These are phyloP conservation scores for Vinca major DNA, from an alignment of 305 asterid genomes.

Conservation along the genomic window DNA sequence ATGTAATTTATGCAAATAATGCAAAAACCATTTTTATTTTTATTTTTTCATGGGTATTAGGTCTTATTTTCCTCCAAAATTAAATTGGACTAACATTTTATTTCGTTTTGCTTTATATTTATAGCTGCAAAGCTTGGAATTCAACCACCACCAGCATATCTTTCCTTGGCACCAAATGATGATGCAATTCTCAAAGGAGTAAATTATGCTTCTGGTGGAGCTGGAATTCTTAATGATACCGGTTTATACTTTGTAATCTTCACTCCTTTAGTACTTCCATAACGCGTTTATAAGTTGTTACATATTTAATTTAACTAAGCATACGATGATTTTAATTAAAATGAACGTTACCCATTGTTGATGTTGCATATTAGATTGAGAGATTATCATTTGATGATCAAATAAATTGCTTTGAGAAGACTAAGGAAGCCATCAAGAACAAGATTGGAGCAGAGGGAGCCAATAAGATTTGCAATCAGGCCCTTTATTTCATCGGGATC, in stretches of 20 bases:
- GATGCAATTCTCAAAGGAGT: slow-evolving; percentile 63
- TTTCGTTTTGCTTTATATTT: background rate
- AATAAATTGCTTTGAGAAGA: slow-evolving; percentile 43
- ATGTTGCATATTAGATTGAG: slow-evolving; percentile 35
- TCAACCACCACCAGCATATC: slow-evolving; percentile 61
- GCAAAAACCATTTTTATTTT: background rate
- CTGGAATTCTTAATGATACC: slow-evolving; percentile 72
- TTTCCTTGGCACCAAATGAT: slow-evolving; percentile 46
- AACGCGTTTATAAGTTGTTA: too few relatives aligned
- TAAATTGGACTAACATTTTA: background rate
- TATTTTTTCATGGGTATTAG: background rate
- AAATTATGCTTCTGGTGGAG: slow-evolving; percentile 83
- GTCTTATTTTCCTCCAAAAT: background rate
- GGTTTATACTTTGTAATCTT: slow-evolving; percentile 65
- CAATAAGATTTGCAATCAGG: slow-evolving; percentile 45
- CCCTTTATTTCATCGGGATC: slow-evolving; percentile 54
- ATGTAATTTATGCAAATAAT: slow-evolving; percentile 26
- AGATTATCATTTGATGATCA: slow-evolving; percentile 73
- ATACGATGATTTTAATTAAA: too few relatives aligned
- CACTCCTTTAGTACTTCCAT: background rate
- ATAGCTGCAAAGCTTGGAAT: slow-evolving; percentile 66
- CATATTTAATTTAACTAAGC: too few relatives aligned
- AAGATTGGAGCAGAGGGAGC: slow-evolving; percentile 53
- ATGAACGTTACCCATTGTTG: background rate
- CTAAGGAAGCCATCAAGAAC: slow-evolving; percentile 39